Evolutionary conservation across 345 rosid species (phyloP), one percentile per base, ranked within the genome.

Genomic region (Diplotaxis tenuifolia): DNA sequence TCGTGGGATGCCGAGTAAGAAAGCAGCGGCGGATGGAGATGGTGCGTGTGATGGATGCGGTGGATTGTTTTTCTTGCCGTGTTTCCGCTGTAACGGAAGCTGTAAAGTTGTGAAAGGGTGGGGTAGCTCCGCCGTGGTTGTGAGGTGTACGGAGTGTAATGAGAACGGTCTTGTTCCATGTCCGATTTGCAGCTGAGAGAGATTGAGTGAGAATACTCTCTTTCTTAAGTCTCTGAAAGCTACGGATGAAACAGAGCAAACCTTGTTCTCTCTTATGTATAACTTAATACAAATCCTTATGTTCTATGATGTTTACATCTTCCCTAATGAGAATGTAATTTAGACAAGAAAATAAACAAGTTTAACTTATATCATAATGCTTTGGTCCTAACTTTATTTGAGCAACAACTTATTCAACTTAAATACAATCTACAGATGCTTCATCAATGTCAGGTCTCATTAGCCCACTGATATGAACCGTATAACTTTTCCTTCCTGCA

Each of bases 101-200:
- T 82, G 89, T 70, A 95, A 89, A 73, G 18, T 86, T 59, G 82
- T 79, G 50, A 22, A 76, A 32, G 74, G 79, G 56, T 72, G 83
- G 77, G 81, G 78, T 22, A 83, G 62, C 16, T n/a, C 70, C 2
- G 57, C 70, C 0, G 78, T 67, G 19, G 84, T 82, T 42, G 79
- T 88, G 9, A 83, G 89, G 32, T 92, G 97, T 65, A 71, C 65
- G 8, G 92, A 87, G 9, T 95, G 99, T 49, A 95, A 95, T 15
- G 99, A 92, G 80, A 95, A 95, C 36, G 97, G 99, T 58, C 82
- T 92, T 74, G 88, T 88, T 65, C 86, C 83, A 61, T 95, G 99
- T 75, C 90, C 90, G 10, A 80, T 90, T 53, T 95, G 98, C 65
- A 80, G 85, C 86, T 87, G 82, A 86, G 22, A 23, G 28, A 15